Base-by-base conservation (phyloP, 192 early-diverging fungal species). In the Pilobolus umbonatus region DNA sequence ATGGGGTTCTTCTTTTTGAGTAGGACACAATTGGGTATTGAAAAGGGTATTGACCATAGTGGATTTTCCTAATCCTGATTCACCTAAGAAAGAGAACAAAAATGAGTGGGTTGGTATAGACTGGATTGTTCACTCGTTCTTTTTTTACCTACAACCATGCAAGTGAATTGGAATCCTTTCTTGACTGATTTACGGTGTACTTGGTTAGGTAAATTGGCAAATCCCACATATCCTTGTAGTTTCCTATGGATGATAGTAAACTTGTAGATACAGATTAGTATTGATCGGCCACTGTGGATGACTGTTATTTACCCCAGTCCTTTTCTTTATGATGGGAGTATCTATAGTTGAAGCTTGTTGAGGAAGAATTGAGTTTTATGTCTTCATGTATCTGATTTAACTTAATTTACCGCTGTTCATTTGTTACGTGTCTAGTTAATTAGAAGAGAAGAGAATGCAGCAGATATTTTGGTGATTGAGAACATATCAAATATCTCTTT, bases 11-110 rank as follows among this genome's bases (percentile, higher is more conserved):
- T 90, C 88, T 69, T 92, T 91, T n/a, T n/a, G n/a, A 59, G 85
- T 78, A 30, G 93, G 86, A 75, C 92, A 90, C 30, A 99, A 79
- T 36, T 84, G 83, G 28, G 91, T 83, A 63, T 93, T 89, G 69
- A 98, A 98, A 46, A 98, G 69, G 28, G 96, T 98, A 82, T 99
- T 99, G 75, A 98, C 89, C 24, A 99, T 77, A 14, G 96, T 99
- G 15, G 91, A 92, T 82, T 99, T 98, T 55, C 96, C 96, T 24
- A 98, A 79, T 26, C 96, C 96, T 38, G 94, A 89, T 65, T 93
- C 91, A 42, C 95, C 89, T 91, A 67, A 36, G 42, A 60, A 67
- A 55, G 56, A 47, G 26, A 64, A 26, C 14, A 35, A 30, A 17
- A 9, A 24, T 28, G 9, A 14, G 44, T 43, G 29, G 30, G 24